Evolutionary conservation across 2,329 filamentous ascomycete species (phyloP).

Genomic region (Colletotrichum sansevieriae): DNA sequence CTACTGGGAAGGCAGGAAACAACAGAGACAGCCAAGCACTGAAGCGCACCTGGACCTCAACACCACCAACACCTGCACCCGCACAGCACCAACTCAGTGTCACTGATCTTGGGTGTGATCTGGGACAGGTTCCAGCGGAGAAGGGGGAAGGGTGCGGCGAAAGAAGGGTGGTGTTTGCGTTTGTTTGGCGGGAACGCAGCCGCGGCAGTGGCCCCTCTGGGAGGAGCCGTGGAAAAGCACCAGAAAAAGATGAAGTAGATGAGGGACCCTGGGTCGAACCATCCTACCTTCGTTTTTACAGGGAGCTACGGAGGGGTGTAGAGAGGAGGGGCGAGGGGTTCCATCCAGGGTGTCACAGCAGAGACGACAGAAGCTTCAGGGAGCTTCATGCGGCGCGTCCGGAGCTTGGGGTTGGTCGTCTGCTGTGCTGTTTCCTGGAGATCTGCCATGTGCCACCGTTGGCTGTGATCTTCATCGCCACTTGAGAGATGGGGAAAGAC

Average conservation of each 20-base stretch:
- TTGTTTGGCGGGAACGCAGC: constrained; percentile 31
- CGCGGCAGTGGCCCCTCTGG: constrained; percentile 14
- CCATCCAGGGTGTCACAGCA: constrained; percentile 29
- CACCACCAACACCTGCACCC: not conserved
- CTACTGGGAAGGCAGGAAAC: too few species aligned
- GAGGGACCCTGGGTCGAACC: not conserved
- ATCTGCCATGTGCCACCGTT: constrained; percentile 12
- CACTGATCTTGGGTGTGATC: constrained; percentile 27
- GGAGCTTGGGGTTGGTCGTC: constrained; percentile 17
- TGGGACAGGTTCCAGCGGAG: not conserved
- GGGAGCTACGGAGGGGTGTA: constrained; percentile 9
- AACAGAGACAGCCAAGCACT: too few species aligned
- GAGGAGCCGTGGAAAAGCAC: constrained; percentile 27
- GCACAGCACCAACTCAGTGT: not conserved
- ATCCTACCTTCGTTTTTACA: constrained; percentile 9
- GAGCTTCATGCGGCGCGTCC: constrained; percentile 35
- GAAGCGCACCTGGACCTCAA: too few species aligned
- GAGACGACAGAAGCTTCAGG: constrained; percentile 41
- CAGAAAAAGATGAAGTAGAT: constrained; percentile 11
- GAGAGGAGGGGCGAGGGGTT: constrained; percentile 11
- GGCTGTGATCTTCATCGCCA: constrained; percentile 11
- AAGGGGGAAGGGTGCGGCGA: not conserved
- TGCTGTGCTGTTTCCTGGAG: not conserved
- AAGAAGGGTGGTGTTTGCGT: constrained; percentile 11
- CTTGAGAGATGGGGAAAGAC: not conserved